These are phyloP conservation scores for peach (Prunus persica) DNA, from an alignment of 306 rosid genomes.

Conservation along the genomic window DNA sequence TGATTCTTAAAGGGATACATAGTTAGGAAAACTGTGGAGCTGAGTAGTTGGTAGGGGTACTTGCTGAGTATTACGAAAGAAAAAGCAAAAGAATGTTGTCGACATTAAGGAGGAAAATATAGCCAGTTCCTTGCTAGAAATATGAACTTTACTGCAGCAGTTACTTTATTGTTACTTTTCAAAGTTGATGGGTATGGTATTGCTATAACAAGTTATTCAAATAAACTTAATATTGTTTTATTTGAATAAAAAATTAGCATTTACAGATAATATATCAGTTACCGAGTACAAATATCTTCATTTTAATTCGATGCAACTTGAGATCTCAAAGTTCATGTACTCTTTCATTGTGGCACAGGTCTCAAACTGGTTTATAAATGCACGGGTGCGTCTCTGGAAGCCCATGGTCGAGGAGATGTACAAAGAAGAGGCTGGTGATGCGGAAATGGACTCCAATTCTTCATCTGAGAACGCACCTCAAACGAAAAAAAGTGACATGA, in stretches of 20 bases:
- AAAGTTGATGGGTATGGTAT: too few relatives aligned
- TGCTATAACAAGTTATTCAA: background rate
- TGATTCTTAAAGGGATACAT: too few relatives aligned
- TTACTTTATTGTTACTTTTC: too few relatives aligned
- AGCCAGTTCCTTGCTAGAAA: too few relatives aligned
- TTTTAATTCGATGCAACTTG: background rate
- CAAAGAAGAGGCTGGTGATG: conserved; percentile 70
- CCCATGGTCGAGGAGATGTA: conserved; percentile 92
- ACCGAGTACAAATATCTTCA: background rate
- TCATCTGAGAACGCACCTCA: conserved; percentile 59
- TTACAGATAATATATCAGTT: too few relatives aligned
- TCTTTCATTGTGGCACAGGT: conserved; percentile 38
- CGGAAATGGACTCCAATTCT: conserved; percentile 60
- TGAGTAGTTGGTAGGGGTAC: too few relatives aligned
- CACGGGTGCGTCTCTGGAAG: conserved; percentile 86
- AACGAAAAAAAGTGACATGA: conserved; percentile 44
- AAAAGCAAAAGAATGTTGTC: too few relatives aligned
- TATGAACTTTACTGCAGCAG: too few relatives aligned
- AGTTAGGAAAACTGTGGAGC: too few relatives aligned
- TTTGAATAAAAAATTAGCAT: background rate
- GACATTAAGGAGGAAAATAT: too few relatives aligned
- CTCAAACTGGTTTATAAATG: conserved; percentile 89
- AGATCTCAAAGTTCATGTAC: background rate
- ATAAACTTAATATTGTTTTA: background rate
- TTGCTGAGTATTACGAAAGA: background rate